Evolutionary conservation across 2,329 filamentous ascomycete genomes (phyloP).

Genomic region (Dothideomycetes sp.): DNA sequence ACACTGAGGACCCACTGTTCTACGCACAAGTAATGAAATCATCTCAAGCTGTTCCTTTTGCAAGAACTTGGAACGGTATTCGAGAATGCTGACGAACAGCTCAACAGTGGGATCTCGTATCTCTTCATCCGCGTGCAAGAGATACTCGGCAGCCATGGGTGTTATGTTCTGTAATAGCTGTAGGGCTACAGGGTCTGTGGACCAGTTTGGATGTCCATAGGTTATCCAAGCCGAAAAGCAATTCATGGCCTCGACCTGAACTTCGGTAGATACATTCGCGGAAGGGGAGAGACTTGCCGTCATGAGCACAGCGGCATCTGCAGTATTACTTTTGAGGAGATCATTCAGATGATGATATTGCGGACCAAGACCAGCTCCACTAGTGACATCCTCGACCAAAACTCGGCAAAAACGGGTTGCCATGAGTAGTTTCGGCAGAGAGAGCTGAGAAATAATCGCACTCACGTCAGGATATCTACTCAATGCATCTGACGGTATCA

Average conservation of each 20-base stretch:
- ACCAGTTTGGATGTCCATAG: slow-evolving; percentile 58
- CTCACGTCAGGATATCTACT: neutral
- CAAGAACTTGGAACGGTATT: slow-evolving; percentile 57
- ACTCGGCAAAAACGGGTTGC: slow-evolving; percentile 8
- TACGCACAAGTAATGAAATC: slow-evolving; percentile 52
- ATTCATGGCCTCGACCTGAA: slow-evolving; percentile 24
- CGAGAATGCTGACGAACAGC: slow-evolving; percentile 54
- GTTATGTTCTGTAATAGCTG: slow-evolving; percentile 52
- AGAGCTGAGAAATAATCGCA: slow-evolving; percentile 1
- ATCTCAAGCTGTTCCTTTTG: slow-evolving; percentile 48
- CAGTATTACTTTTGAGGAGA: slow-evolving; percentile 7
- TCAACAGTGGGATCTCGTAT: slow-evolving; percentile 54
- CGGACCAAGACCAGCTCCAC: neutral
- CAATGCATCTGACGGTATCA: slow-evolving; percentile 14
- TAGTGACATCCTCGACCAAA: slow-evolving; percentile 10
- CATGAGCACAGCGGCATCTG: slow-evolving; percentile 8
- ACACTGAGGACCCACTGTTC: slow-evolving; percentile 45
- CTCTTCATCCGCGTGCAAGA: slow-evolving; percentile 48
- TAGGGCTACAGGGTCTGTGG: slow-evolving; percentile 48
- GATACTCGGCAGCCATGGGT: slow-evolving; percentile 49
- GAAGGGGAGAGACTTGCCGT: neutral
- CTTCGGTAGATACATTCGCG: neutral
- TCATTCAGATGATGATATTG: slow-evolving; percentile 10
- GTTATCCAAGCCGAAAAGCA: slow-evolving; percentile 54
- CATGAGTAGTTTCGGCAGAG: neutral